phyloP scores from a whole-genome alignment of 768 basidiomycete species.

The Mycena amicta region DNA sequence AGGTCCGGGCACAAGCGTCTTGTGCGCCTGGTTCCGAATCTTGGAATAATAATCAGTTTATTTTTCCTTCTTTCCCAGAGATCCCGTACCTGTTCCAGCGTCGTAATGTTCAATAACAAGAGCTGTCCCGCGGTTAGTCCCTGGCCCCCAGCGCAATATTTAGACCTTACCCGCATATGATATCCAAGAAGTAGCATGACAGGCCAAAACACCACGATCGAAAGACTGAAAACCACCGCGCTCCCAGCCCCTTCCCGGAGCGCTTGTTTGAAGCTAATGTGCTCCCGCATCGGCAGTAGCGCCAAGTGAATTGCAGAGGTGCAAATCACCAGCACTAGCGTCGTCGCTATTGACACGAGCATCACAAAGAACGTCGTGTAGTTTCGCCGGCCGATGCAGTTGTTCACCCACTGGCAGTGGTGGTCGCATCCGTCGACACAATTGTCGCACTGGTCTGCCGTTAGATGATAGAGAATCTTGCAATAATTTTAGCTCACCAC shows the following conservation, averaged over 20 bases:
- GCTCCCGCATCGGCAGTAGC: constrained; percentile 57
- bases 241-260: constrained; percentile 67
- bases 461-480: constrained; percentile 2
- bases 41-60: constrained; percentile 32
- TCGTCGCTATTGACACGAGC: constrained; percentile 75
- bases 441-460: constrained; percentile 77
- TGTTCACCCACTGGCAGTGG: constrained; percentile 91
- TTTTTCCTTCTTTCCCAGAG: constrained; percentile 2
- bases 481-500: constrained; percentile 56
- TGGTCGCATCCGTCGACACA: constrained; percentile 96
- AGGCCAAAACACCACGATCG: constrained; percentile 79
- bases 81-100: constrained; percentile 81
- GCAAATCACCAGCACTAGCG: constrained; percentile 73
- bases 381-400: constrained; percentile 93
- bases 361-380: constrained; percentile 92
- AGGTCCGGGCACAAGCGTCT: constrained; percentile 61
- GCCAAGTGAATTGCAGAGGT: constrained; percentile 85
- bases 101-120: constrained; percentile 84
- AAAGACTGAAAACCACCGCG: constrained; percentile 76
- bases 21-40: constrained; percentile 88
- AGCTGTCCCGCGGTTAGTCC: constrained; percentile 47
- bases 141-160: not conserved
- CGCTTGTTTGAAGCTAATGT: constrained; percentile 48
- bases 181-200: constrained; percentile 78
- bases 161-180: constrained; percentile 69